These are phyloP conservation scores for Neurospora sublineolata DNA, from an alignment of 495 filamentous ascomycete species.

Conservation along the genomic window DNA sequence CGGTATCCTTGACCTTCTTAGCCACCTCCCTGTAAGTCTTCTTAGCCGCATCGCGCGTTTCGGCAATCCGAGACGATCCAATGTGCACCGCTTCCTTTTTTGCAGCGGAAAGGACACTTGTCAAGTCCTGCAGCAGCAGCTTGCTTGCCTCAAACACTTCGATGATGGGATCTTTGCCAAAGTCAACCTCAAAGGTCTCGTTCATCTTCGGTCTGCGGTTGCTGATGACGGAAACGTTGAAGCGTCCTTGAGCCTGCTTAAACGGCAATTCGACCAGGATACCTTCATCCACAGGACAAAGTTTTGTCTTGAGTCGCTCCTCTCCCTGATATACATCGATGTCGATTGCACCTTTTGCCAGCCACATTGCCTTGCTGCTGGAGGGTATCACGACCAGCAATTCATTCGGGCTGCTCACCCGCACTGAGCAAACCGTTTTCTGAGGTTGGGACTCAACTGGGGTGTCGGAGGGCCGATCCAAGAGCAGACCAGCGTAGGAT, in stretches of 20 bases:
- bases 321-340: conserved; percentile 33
- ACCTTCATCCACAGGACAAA: conserved; percentile 32
- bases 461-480: conserved; percentile 21
- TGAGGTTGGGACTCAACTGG: conserved; percentile 10
- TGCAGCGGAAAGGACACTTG: conserved; percentile 22
- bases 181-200: conserved; percentile 33
- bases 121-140: conserved; percentile 25
- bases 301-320: conserved; percentile 26
- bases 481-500: conserved; percentile 28
- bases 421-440: conserved; percentile 27
- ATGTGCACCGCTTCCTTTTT: conserved; percentile 23
- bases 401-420: conserved; percentile 24
- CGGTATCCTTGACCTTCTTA: conserved; percentile 15
- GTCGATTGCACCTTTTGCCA: conserved; percentile 30
- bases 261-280: conserved; percentile 30
- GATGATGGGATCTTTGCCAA: conserved; percentile 25
- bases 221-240: conserved; percentile 34
- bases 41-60: conserved; percentile 22
- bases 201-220: conserved; percentile 33
- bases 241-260: conserved; percentile 29
- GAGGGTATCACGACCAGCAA: conserved; percentile 29
- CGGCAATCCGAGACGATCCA: conserved; percentile 12
- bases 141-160: conserved; percentile 28
- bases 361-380: conserved; percentile 27
- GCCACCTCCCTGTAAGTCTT: conserved; percentile 15